Percentiles rank a stretch among this genome's conserved stretches.
Conservation (phyloP, 75 land plant species). For the Sequoiadendron giganteum region DNA sequence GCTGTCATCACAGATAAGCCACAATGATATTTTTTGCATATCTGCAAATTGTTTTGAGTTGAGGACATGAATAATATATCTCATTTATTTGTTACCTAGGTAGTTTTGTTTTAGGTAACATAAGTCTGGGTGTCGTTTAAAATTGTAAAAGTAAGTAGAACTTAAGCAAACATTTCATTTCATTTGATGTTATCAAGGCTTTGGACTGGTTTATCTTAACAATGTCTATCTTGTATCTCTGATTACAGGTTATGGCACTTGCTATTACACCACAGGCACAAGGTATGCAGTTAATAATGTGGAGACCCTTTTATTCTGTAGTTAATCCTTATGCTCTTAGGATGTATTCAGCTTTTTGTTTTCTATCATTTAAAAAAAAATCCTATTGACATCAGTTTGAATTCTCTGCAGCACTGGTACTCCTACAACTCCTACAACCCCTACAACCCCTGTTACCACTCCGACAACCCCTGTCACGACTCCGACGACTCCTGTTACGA, state of each 20-base stretch:
- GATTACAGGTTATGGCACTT: constrained; percentile 11
- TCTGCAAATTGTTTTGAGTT: neutral
- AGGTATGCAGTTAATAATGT: neutral
- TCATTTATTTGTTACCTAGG: neutral
- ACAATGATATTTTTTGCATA: too few relatives aligned
- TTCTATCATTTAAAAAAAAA: neutral
- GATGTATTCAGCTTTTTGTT: too few relatives aligned
- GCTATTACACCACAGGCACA: neutral
- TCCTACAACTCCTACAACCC: neutral
- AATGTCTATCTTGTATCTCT: neutral
- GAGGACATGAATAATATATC: neutral
- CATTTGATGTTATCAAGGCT: neutral
- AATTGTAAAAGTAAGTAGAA: neutral
- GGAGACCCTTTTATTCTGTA: neutral
- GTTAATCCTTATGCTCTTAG: neutral
- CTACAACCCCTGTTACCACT: neutral
- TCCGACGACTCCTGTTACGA: neutral
- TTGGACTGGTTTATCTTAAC: neutral
- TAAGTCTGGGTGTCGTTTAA: neutral
- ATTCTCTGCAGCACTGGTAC: constrained; percentile 13
- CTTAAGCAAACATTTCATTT: neutral
- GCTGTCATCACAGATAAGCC: too few relatives aligned
- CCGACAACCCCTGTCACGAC: neutral
- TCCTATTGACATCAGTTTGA: neutral
- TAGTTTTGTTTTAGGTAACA: too few relatives aligned